A percentile compares a stretch with the other conserved stretches of the same genome.
phyloP scores from a whole-genome alignment of 208 protist species.

The Kentomonas sorsogonicus region DNA sequence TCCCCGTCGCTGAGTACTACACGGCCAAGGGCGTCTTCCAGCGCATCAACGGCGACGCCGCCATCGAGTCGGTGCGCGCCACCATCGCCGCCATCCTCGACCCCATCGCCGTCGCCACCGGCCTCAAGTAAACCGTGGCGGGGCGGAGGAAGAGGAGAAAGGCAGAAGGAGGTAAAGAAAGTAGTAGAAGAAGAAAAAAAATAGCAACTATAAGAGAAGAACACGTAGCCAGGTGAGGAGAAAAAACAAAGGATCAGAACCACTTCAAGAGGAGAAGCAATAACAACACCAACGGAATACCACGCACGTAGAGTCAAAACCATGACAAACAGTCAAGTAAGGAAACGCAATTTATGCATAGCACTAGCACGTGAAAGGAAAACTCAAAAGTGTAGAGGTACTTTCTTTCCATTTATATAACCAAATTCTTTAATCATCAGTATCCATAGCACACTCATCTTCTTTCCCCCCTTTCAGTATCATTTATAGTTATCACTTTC shows the following conservation, averaged over 20 bases:
- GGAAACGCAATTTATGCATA: no score
- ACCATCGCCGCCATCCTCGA: slow-evolving; percentile 57
- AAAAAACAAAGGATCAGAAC: slow-evolving; percentile 2
- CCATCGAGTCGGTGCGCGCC: slow-evolving; percentile 62
- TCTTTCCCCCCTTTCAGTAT: no score
- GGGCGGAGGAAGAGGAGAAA: not conserved
- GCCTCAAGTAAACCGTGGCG: slow-evolving; percentile 29
- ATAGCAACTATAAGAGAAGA: not conserved
- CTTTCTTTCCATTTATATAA: slow-evolving; percentile 2
- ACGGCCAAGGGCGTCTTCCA: slow-evolving; percentile 47
- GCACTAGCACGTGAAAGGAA: no score
- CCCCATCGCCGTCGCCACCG: slow-evolving; percentile 55
- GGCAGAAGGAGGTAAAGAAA: not conserved
- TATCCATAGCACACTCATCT: no score
- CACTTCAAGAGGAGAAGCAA: not conserved
- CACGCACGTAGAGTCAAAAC: not conserved
- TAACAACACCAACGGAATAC: not conserved
- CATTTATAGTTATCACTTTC: no score
- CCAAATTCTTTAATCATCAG: no score
- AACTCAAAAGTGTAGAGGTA: no score
- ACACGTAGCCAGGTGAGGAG: not conserved
- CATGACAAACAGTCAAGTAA: slow-evolving; percentile 2
- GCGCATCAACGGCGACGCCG: slow-evolving; percentile 66
- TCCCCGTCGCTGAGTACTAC: slow-evolving; percentile 87
- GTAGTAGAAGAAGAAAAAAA: not conserved